Evolutionary conservation across 805 yeast species (phyloP).

Genomic region (Maudiozyma barnettii): DNA sequence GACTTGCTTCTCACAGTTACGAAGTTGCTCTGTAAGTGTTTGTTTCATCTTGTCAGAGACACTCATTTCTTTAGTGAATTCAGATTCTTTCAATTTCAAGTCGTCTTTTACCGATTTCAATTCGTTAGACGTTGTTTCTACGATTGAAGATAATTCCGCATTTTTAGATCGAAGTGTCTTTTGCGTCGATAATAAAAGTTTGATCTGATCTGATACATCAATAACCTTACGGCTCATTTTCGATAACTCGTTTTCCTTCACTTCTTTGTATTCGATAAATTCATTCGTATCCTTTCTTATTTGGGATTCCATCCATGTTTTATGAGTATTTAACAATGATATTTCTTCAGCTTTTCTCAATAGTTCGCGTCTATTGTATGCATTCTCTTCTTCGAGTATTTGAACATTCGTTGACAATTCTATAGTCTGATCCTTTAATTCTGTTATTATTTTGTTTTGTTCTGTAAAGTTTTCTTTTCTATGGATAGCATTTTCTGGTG

Average conservation of each 20-base stretch:
- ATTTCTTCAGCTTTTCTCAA: slow-evolving; percentile 2
- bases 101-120: slow-evolving; percentile 41
- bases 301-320: slow-evolving; percentile 24
- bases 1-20: slow-evolving; percentile 36
- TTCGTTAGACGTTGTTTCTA: slow-evolving; percentile 37
- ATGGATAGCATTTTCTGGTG: no score
- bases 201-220: slow-evolving; percentile 15
- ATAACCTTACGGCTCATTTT: slow-evolving; percentile 19
- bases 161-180: slow-evolving; percentile 6
- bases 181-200: slow-evolving; percentile 2
- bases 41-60: slow-evolving; percentile 49
- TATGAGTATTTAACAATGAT: slow-evolving; percentile 22
- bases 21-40: slow-evolving; percentile 27
- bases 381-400: not conserved
- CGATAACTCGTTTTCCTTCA: not conserved
- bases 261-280: slow-evolving; percentile 11
- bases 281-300: slow-evolving; percentile 6
- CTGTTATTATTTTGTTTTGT: not conserved
- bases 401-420: not conserved
- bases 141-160: slow-evolving; percentile 17
- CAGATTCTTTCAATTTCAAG: slow-evolving; percentile 36
- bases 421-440: not conserved
- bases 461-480: no score
- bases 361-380: not conserved
- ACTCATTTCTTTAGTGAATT: slow-evolving; percentile 47